These are phyloP conservation scores for Dorcoceras hygrometricum DNA, from an alignment of 257 asterid species.

Conservation along the genomic window DNA sequence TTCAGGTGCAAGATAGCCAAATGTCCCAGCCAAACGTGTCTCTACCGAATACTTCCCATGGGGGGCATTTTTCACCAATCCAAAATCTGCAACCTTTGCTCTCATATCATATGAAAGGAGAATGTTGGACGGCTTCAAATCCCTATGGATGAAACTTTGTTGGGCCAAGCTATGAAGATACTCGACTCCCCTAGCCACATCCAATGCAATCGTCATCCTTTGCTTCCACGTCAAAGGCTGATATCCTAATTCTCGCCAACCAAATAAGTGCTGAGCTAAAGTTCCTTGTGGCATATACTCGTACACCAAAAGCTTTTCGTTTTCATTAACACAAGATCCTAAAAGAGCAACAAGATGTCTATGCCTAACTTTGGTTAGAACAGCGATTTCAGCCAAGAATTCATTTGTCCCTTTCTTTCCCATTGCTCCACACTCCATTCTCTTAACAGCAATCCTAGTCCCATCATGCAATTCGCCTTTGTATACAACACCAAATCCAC, in stretches of 20 bases:
- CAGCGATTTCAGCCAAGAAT: conserved; percentile 89
- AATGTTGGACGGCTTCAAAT: conserved; percentile 85
- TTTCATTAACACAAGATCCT: conserved; percentile 77
- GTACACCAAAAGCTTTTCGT: conserved; percentile 86
- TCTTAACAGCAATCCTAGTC: conserved; percentile 86
- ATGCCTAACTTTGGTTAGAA: conserved; percentile 90
- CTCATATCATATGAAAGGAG: conserved; percentile 92
- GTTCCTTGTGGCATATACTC: conserved; percentile 98
- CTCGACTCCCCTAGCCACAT: conserved; percentile 93
- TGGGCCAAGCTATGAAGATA: conserved; percentile 98
- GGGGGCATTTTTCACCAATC: conserved; percentile 87
- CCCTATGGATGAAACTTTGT: too few relatives aligned
- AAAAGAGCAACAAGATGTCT: conserved; percentile 92
- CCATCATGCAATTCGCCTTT: conserved; percentile 91
- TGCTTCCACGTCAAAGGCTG: conserved; percentile 78
- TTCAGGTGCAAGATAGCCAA: conserved; percentile 97
- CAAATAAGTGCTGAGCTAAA: conserved; percentile 77
- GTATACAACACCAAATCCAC: conserved; percentile 92
- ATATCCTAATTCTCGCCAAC: conserved; percentile 55
- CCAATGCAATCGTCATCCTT: conserved; percentile 79
- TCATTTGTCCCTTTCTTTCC: conserved; percentile 88
- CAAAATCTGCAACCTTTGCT: conserved; percentile 97
- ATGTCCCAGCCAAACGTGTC: conserved; percentile 91
- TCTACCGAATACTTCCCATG: conserved; percentile 91
- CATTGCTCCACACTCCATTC: conserved; percentile 88